Base-by-base conservation (phyloP, 306 rosid species). In the Acacia acuminata region DNA sequence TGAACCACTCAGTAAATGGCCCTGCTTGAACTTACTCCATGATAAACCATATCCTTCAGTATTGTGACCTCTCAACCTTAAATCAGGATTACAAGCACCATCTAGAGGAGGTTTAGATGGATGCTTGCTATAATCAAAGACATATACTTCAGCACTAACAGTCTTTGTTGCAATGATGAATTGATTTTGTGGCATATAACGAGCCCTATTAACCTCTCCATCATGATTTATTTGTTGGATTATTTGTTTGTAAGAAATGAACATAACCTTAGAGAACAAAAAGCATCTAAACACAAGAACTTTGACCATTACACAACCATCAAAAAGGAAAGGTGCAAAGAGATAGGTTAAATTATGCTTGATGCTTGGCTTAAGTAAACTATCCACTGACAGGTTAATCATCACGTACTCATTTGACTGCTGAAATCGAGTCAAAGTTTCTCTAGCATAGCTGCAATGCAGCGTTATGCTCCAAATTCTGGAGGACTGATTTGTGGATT, bases 41-140 rank as follows among this genome's bases (percentile, higher is more conserved):
- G 98, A 94, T 65, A 96, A 86, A 47, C 99, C 99, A 88, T 96
- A 96, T 2, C 98, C 99, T 88, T 96, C 99, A 24, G 97, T 94
- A 80, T 82, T 94, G 84, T 96, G 99, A 38, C 99, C 99, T 77
- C 97, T 87, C 51, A 96, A 82, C 83, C 97, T 91, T 64, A 96
- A 84, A 83, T 96, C 99, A 55, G 98, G 99, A 88, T 88, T 96
- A 82, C 99, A 96, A 0, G 93, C 93, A 20, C 99, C 99, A 77
- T 96, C 98, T 55, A 96, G 86, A 32, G 99, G 98, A 84, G 99
- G 98, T 83, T 94, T 96, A 17, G 98, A 94, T 38, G 97, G 99
- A 81, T 96, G 99, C 81, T 91, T 92, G 88, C 98, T 96, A 76
- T 94, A 96, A 87, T 96, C 97, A 67, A 96, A 96, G 38, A 96